phyloP scores from a whole-genome alignment of 257 asterid genomes.

The Solanum ossicruentum region DNA sequence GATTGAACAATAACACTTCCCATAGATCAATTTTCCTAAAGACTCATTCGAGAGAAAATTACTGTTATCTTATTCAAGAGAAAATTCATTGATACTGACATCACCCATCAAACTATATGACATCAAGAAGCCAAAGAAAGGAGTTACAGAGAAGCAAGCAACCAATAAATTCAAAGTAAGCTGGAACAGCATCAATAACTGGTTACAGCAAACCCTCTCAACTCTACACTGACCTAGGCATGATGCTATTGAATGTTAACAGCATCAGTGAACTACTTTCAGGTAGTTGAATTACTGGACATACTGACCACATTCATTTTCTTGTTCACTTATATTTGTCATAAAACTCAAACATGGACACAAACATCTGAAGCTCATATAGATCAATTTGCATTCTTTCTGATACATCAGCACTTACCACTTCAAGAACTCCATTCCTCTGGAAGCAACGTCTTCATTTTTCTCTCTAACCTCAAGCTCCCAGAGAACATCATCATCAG shows the following conservation, averaged over 20 bases:
- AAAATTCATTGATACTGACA: neutral
- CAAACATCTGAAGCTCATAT: neutral
- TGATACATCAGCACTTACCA: slow-evolving; percentile 29
- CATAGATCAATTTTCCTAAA: neutral
- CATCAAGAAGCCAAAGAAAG: neutral
- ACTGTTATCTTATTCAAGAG: neutral
- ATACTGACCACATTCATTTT: neutral
- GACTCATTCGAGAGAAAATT: neutral
- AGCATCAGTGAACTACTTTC: neutral
- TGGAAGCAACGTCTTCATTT: slow-evolving; percentile 51
- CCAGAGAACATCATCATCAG: slow-evolving; percentile 70
- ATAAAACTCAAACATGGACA: neutral
- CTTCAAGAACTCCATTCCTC: slow-evolving; percentile 69
- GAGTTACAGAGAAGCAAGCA: neutral
- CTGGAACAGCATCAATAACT: neutral
- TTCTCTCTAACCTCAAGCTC: slow-evolving; percentile 51
- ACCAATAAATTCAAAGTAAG: neutral
- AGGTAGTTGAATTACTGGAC: neutral
- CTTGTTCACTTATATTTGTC: neutral
- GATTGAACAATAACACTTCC: neutral
- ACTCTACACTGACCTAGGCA: neutral
- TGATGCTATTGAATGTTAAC: neutral
- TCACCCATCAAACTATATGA: neutral
- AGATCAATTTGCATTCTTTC: neutral
- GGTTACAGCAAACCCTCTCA: neutral